phyloP scores from a whole-genome alignment of 164 flowering plant genomes.

The Vitis amurensis region DNA sequence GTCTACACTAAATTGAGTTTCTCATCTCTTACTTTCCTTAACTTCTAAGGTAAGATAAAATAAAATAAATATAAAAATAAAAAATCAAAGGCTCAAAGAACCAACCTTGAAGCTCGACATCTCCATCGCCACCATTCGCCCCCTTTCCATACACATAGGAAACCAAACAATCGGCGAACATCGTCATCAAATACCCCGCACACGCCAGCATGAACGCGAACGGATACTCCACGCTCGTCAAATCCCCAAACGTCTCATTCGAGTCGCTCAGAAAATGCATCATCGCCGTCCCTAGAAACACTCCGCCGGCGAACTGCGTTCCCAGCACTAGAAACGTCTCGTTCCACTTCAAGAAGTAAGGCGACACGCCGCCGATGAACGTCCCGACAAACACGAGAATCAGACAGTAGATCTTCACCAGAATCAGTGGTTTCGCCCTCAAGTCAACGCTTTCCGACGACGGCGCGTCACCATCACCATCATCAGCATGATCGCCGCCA shows the following conservation, averaged over 20 bases:
- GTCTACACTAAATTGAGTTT: no score
- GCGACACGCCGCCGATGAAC: constrained; percentile 61
- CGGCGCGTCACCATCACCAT: not conserved
- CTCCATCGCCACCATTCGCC: constrained; percentile 10
- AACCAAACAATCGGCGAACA: constrained; percentile 61
- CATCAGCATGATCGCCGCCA: constrained; percentile 25
- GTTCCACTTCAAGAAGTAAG: constrained; percentile 69
- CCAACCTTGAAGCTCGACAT: constrained; percentile 49
- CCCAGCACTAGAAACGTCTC: constrained; percentile 61
- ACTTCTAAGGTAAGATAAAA: not conserved
- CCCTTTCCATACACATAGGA: constrained; percentile 32
- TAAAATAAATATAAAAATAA: not conserved
- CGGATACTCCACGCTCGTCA: constrained; percentile 52
- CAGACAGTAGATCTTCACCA: constrained; percentile 60
- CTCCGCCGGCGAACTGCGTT: constrained; percentile 83
- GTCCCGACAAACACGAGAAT: constrained; percentile 55
- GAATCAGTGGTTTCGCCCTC: constrained; percentile 47
- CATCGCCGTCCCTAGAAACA: constrained; percentile 69
- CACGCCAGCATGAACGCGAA: constrained; percentile 75
- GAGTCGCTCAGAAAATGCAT: constrained; percentile 78
- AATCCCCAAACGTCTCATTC: constrained; percentile 53
- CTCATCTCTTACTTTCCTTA: no score
- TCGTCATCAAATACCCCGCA: constrained; percentile 66
- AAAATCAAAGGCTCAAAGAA: no score
- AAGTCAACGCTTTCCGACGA: constrained; percentile 21